Conservation (phyloP, 2,329 filamentous ascomycete genomes). For the Fusarium stilboides region DNA sequence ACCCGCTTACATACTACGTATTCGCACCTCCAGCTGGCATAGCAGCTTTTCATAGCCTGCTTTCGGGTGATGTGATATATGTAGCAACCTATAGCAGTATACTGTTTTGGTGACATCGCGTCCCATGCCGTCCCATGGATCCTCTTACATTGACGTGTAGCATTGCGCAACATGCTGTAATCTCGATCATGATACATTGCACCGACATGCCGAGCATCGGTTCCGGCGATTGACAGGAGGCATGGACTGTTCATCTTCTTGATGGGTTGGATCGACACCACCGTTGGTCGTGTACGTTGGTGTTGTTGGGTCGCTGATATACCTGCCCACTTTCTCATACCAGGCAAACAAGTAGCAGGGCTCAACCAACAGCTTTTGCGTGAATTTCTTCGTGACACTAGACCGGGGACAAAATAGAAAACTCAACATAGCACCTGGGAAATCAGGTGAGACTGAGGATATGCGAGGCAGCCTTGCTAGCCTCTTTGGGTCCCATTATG, state of each 20-base stretch:
- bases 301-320: conserved; percentile 33
- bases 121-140: not conserved
- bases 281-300: conserved; percentile 8
- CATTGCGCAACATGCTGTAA: not conserved
- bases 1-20: not conserved
- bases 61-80: not conserved
- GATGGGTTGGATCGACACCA: conserved; percentile 27
- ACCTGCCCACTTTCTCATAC: conserved; percentile 15
- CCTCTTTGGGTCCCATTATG: conserved; percentile 7
- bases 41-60: not conserved
- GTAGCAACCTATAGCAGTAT: not conserved
- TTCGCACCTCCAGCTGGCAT: not conserved
- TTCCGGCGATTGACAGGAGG: not conserved
- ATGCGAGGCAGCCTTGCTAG: conserved; percentile 40
- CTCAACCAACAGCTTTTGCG: conserved; percentile 24
- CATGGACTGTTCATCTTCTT: conserved; percentile 18
- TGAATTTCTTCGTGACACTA: conserved; percentile 13
- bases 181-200: not conserved
- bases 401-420: not conserved
- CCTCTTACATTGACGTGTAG: conserved; percentile 4
- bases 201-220: not conserved
- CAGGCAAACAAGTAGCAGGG: not conserved
- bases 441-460: conserved; percentile 47
- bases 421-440: conserved; percentile 4
- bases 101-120: not conserved